Conservation (phyloP, 2,329 filamentous ascomycete species). For the Penicillium sclerotiorum region DNA sequence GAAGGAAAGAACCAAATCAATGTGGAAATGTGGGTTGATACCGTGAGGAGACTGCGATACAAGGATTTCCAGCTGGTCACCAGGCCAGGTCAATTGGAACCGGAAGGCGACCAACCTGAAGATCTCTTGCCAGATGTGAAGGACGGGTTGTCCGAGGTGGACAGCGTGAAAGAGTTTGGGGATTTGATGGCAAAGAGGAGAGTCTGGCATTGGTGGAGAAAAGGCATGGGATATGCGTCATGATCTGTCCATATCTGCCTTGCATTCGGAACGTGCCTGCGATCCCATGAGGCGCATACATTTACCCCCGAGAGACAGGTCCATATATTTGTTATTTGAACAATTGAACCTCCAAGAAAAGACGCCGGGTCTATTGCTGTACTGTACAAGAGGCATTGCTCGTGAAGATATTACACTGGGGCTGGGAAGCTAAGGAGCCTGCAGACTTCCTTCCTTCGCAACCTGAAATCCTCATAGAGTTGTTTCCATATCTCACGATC, state of each 20-base stretch:
- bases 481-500: constrained; percentile 42
- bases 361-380: not conserved
- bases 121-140: constrained; percentile 3
- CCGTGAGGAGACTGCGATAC: constrained; percentile 67
- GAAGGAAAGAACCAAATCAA: constrained; percentile 58
- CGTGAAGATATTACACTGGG: constrained; percentile 22
- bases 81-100: constrained; percentile 49
- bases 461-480: constrained; percentile 41
- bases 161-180: constrained; percentile 67
- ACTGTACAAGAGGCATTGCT: constrained; percentile 2
- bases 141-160: constrained; percentile 58
- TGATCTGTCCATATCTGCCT: not conserved
- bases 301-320: no score
- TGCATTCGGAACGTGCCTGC: not conserved
- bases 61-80: constrained; percentile 70
- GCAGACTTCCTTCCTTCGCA: constrained; percentile 36
- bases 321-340: no score
- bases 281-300: no score
- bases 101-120: constrained; percentile 14
- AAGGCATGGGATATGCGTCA: constrained; percentile 61
- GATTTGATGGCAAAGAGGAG: constrained; percentile 62
- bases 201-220: constrained; percentile 67
- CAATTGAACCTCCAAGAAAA: not conserved
- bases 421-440: constrained; percentile 42
- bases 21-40: constrained; percentile 65